These are phyloP conservation scores for Garcia nutans DNA, from an alignment of 345 rosid genomes.

Conservation along the genomic window DNA sequence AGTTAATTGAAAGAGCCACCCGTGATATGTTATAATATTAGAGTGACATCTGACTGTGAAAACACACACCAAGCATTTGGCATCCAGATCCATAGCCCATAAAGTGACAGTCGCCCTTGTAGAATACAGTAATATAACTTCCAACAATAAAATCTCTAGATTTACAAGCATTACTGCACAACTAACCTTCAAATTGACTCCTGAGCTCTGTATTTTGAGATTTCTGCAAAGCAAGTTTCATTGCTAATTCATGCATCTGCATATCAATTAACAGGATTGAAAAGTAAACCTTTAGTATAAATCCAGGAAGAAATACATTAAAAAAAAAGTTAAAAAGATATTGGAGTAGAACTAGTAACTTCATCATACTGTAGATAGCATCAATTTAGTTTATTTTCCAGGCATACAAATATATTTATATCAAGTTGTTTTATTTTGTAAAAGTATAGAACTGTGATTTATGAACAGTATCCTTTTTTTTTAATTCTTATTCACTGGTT, in stretches of 20 bases:
- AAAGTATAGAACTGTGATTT: background rate
- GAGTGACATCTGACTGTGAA: background rate
- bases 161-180: background rate
- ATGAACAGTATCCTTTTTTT: background rate
- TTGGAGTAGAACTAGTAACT: background rate
- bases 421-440: background rate
- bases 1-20: no score
- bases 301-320: background rate
- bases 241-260: conserved; percentile 80
- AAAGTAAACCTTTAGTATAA: background rate
- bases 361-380: background rate
- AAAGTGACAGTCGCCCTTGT: background rate
- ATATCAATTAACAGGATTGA: conserved; percentile 23
- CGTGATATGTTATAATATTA: background rate
- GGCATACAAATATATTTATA: background rate
- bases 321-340: background rate
- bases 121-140: background rate
- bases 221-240: conserved; percentile 88
- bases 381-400: background rate
- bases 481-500: background rate
- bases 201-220: conserved; percentile 80
- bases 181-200: conserved; percentile 83
- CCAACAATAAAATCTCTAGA: background rate
- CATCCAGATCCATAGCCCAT: background rate
- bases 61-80: background rate